Conservation (phyloP, 495 filamentous ascomycete genomes). For the Tetracladium marchalianum region DNA sequence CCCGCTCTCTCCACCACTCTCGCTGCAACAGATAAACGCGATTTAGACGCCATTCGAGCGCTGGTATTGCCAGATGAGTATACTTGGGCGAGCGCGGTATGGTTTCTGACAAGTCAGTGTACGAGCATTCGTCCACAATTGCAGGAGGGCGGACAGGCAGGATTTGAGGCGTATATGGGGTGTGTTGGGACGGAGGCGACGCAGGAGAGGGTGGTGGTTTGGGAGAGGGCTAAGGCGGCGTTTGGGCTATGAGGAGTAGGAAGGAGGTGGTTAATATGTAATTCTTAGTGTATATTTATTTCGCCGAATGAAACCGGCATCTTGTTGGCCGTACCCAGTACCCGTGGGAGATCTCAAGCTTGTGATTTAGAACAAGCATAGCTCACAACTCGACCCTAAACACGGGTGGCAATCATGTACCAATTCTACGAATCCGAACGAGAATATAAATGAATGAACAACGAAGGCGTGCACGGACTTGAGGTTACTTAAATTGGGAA, state of each 20-base stretch:
- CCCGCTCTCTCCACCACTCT: constrained; percentile 34
- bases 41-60: constrained; percentile 39
- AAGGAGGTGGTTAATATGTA: not conserved
- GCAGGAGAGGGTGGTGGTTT: constrained; percentile 42
- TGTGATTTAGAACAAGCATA: too few relatives aligned
- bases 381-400: too few relatives aligned
- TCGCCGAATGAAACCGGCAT: too few relatives aligned
- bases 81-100: constrained; percentile 65
- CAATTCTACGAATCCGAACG: too few relatives aligned
- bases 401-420: too few relatives aligned
- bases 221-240: constrained; percentile 37
- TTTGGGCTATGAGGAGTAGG: constrained; percentile 21
- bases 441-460: too few relatives aligned
- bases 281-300: too few relatives aligned
- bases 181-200: constrained; percentile 52
- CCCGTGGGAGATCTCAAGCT: too few relatives aligned
- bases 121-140: constrained; percentile 35
- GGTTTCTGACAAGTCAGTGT: constrained; percentile 67
- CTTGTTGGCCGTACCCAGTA: too few relatives aligned
- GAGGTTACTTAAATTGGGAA: too few relatives aligned
- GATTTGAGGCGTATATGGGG: constrained; percentile 51
- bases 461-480: too few relatives aligned
- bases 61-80: constrained; percentile 49
- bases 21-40: constrained; percentile 13
- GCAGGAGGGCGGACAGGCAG: constrained; percentile 44